Evolutionary conservation across 2,329 filamentous ascomycete genomes (phyloP), one percentile per base, ranked within the genome.

Genomic region (Colletotrichum coccodes): DNA sequence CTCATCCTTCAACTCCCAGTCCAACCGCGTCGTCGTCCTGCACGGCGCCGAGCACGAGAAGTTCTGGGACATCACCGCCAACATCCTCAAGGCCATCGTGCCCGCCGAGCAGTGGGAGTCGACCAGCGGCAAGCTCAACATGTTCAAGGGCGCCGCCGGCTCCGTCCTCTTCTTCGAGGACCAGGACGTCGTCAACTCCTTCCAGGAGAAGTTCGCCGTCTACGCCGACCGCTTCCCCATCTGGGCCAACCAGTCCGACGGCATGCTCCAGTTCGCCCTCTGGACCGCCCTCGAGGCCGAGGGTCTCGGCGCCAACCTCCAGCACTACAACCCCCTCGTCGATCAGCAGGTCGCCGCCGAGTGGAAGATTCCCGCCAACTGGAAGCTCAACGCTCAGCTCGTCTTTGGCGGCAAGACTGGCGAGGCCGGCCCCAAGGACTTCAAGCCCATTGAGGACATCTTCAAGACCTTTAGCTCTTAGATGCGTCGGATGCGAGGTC

Each of bases 281-380:
- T 97, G 94, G 94, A 91, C 91, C 21, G 92, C 91, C 4, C 89
- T 97, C 65, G 92, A 95, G 83, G 86, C 91, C 70, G 94, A 96
- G 79, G 94, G 94, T 34, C 88, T 97, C 64, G 94, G 94, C 72
- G 92, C 91, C 78, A 97, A 95, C 86, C 87, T 97, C 60, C 94
- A 97, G 86, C 94, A 97, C 85, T 97, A 97, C 86, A 96, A 94
- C 87, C 94, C 94, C 23, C 81, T 97, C 67, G 89, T 97, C 74
- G 92, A 97, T 82, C 85, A 86, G 72, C 89, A 90, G 83, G 91
- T 94, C 60, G 82, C 86, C 50, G 84, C 81, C 70, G 83, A 89
- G 74, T 97, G 93, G 92, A 86, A 86, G 65, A 75, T 97, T 36
- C 92, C 93, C 49, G 76, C 82, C 21, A 86, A 87, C 74, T 97